Base-by-base conservation (phyloP, 371 early-diverging fungal genomes). In the Choanephora cucurbitarum region DNA sequence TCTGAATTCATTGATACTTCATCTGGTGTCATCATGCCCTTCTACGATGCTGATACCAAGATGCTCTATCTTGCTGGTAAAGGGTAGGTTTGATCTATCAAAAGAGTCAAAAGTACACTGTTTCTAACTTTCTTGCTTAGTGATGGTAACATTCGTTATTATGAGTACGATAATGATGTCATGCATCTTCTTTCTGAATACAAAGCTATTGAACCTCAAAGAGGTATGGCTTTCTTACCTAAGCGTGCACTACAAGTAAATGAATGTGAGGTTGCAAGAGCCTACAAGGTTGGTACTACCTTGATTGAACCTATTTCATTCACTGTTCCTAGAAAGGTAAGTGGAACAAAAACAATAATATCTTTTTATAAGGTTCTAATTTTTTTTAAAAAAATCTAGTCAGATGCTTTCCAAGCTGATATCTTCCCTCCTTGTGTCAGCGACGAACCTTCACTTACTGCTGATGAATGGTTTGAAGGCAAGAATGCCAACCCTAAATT, bases 61-160 rank as follows among this genome's bases (percentile, higher is more conserved):
- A 86, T 98, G 79, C 82, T 98, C 28, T 98, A 90, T 74, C 72
- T 98, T 53, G 98, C 96, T 22, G 98, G 99, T 50, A 98, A 97
- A 75, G 95, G 83, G 78, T 77, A 73, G 67, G 66, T 39, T 11
- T 18, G 2, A 19, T 31, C 19, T 2, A 24, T 43, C 18, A 10
- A 31, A 22, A 37, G 19, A 53, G 32, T 3, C n/a, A 41, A 51
- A 10, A 24, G 11, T 13, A n/a, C 3, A 11, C 41, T 21, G n/a
- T n/a, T 19, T 28, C 28, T 28, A 28, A 28, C 7, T 46, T n/a
- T 40, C n/a, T 44, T 49, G 24, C 49, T 8, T 57, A 93, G 99
- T 67, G 99, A 98, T 70, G 97, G 97, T 45, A 97, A 94, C 73
- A 97, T 98, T 68, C 89, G 96, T 40, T 98, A 98, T 82, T 98